These are phyloP conservation scores for Hirsutella thompsonii DNA, from an alignment of 2,329 filamentous ascomycete genomes.

Conservation along the genomic window DNA sequence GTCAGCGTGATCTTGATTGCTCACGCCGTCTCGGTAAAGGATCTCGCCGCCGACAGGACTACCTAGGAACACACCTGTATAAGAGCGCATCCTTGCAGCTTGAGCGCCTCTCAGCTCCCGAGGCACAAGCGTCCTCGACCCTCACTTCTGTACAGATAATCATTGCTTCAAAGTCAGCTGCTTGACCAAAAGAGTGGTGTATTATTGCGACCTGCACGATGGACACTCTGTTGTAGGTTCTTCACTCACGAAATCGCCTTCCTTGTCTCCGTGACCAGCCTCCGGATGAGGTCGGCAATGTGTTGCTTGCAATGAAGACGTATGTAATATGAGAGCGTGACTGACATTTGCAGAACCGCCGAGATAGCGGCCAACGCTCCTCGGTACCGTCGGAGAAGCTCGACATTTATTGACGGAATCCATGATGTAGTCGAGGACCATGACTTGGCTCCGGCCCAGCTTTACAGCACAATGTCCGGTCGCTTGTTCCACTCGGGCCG, in stretches of 20 bases:
- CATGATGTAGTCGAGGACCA: conserved; percentile 78
- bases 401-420: conserved; percentile 93
- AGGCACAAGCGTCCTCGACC: too few relatives aligned
- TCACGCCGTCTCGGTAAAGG: too few relatives aligned
- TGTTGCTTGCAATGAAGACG: neutral
- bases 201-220: conserved; percentile 22
- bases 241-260: neutral
- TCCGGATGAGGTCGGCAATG: neutral
- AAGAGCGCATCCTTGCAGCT: too few relatives aligned
- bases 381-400: conserved; percentile 82
- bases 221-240: conserved; percentile 50
- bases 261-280: neutral
- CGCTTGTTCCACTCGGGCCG: conserved; percentile 92
- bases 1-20: too few relatives aligned
- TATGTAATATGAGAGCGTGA: neutral
- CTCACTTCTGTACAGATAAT: too few relatives aligned
- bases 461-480: conserved; percentile 97
- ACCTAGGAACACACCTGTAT: too few relatives aligned
- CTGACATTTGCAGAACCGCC: conserved; percentile 50
- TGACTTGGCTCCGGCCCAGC: conserved; percentile 82
- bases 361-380: conserved; percentile 86
- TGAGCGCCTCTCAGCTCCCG: too few relatives aligned
- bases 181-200: neutral
- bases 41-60: too few relatives aligned
- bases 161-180: too few relatives aligned